phyloP scores from a whole-genome alignment of 345 rosid genomes.

The Firmiana major region DNA sequence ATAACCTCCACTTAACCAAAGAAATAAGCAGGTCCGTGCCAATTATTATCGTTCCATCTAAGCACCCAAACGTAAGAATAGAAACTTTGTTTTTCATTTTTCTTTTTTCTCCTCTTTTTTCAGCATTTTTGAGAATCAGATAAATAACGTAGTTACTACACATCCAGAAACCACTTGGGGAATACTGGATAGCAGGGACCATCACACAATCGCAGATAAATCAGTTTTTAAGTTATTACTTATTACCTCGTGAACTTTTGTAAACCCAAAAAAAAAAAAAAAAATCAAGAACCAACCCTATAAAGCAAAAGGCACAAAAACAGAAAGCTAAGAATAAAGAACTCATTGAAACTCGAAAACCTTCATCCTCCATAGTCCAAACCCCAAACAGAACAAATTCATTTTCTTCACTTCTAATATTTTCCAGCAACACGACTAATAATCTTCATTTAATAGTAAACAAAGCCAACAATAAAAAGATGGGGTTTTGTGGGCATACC shows the following conservation, averaged over 20 bases:
- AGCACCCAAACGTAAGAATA: not conserved
- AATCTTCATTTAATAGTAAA: not conserved
- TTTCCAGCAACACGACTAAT: not conserved
- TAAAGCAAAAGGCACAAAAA: not conserved
- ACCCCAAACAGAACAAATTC: not conserved
- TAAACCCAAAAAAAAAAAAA: not conserved
- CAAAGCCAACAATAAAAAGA: not conserved
- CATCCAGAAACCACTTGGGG: not conserved
- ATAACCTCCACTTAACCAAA: not conserved
- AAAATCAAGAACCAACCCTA: not conserved
- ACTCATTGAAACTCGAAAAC: not conserved
- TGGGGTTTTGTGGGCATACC: conserved; percentile 30
- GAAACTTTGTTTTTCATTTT: not conserved
- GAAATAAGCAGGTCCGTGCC: not conserved
- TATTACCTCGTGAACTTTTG: not conserved
- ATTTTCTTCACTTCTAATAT: not conserved
- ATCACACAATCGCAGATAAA: not conserved
- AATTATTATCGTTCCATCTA: not conserved
- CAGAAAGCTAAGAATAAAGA: not conserved
- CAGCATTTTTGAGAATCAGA: not conserved
- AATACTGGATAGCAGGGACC: not conserved
- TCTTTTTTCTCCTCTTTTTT: not conserved
- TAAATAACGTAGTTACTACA: not conserved
- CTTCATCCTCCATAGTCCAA: not conserved
- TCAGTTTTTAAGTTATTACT: not conserved